Evolutionary conservation across 2,329 filamentous ascomycete genomes (phyloP), one percentile per base, ranked within the genome.

Genomic region (Monosporascus sp.): DNA sequence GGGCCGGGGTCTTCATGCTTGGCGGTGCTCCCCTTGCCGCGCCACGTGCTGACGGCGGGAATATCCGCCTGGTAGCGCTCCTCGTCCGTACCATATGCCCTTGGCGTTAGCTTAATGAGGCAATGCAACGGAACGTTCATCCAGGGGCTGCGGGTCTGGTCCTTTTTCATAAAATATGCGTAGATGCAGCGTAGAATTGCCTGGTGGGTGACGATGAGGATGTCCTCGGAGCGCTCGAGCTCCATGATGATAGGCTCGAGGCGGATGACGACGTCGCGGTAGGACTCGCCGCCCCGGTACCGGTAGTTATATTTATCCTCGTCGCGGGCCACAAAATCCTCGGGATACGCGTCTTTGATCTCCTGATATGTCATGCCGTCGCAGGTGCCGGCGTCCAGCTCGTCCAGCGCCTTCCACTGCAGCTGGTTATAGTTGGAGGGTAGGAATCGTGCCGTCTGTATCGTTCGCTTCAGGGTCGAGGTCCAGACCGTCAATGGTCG

Each of bases 231-330:
- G 57, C 94, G 84, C 72, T 99, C 94, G 50, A 99, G 79, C 70
- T 99, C 94, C 94, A 99, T 99, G 74, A 99, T 99, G 72, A 99
- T 99, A 57, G 94, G 94, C 68, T 99, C 94, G 0, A 99, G 84
- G 1, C 94, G 90, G 65, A 97, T 97, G 41, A 99, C 94, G 1
- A 99, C 93, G 66, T 99, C 94, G 52, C 93, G 89, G 71, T 99
- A 86, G 56, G 89, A 95, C 74, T 99, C 94, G 51, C 94, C 94
- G 57, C 94, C 94, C 5, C 94, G 87, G 73, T 99, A 99, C 53
- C 94, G 90, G 74, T 99, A 99, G 76, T 99, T 97, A 82, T 97
- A 97, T 73, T 99, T 99, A 78, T 99, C 94, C 61, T 96, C 90
- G 70, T 99, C 94, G 57, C 94, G 90, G 36, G 93, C 91, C 48